These are phyloP conservation scores for Inga oerstediana DNA, from an alignment of 306 rosid species.

Conservation along the genomic window DNA sequence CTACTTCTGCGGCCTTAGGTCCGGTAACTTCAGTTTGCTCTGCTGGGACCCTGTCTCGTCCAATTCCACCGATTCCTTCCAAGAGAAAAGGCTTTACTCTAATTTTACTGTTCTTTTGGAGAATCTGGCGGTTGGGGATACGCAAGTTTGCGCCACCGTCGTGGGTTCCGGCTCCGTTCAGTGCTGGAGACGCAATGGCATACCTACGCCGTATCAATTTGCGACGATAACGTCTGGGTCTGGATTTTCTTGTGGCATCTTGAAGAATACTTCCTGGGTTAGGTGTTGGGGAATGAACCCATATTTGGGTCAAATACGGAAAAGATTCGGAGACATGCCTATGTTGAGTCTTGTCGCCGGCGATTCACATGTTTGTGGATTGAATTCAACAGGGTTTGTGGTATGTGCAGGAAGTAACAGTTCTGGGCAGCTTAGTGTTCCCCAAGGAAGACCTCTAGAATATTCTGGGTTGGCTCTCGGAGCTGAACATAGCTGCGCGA, in stretches of 20 bases:
- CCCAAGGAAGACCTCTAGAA: conserved; percentile 46
- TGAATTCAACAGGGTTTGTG: conserved; percentile 56
- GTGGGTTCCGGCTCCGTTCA: conserved; percentile 47
- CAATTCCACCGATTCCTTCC: conserved; percentile 27
- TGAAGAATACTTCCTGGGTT: conserved; percentile 33
- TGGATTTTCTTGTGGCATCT: conserved; percentile 82
- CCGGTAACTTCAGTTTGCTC: conserved; percentile 67
- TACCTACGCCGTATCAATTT: conserved; percentile 31
- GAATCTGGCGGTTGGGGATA: conserved; percentile 68
- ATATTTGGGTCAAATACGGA: conserved; percentile 38
- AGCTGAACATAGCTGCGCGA: conserved; percentile 72
- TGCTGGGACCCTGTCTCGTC: conserved; percentile 66
- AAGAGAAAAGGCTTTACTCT: conserved; percentile 49
- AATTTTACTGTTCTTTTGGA: conserved; percentile 51
- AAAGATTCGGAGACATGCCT: conserved; percentile 50
- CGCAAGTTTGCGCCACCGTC: conserved; percentile 70
- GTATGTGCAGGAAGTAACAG: conserved; percentile 67
- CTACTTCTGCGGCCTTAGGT: conserved; percentile 76
- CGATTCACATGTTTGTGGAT: conserved; percentile 78
- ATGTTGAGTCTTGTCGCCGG: conserved; percentile 73
- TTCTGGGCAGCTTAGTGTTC: conserved; percentile 67
- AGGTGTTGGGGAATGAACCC: conserved; percentile 69
- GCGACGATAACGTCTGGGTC: conserved; percentile 77
- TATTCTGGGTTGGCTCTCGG: conserved; percentile 71
- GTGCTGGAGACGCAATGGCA: conserved; percentile 60